Evolutionary conservation across 2,329 filamentous ascomycete genomes (phyloP), one percentile per base, ranked within the genome.

Genomic region (Aspergillus neoniger): DNA sequence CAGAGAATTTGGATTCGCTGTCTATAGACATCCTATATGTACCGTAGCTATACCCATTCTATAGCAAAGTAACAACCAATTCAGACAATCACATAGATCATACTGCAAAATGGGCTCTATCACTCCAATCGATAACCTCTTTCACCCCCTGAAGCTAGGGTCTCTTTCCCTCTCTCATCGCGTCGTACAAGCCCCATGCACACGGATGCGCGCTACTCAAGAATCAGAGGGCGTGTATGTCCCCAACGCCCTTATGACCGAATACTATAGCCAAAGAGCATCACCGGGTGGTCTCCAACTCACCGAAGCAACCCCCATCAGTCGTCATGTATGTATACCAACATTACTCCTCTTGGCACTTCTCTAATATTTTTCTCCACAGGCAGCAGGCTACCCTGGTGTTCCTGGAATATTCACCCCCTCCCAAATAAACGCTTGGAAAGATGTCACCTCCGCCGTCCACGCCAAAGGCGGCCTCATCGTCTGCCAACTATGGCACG

Each of bases 401-500:
- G 70, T 72, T 10, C 71, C 69, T 1, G 72, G 71, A 2, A 69
- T 74, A 14, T 76, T 70, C 62, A 69, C 70, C 14, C 12, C 61
- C 1, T 64, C 65, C 2, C 71, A 77, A 55, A 67, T 76, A 19
- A 63, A 67, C 5, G 69, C 67, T 23, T 73, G 75, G 74, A 73
- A 71, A 58, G 64, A 65, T 12, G 69, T 76, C 21, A 72, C 69
- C n/a, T 66, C 70, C 50, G 72, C 70, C 0, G 71, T 76, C 5
- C 73, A 76, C 49, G 63, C 67, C 4, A 72, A 73, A 28, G 72
- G 71, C 0, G 72, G 60, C 4, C 67, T 64, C 36, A 74, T 76
- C 28, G 69, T 69, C 43, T 72, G 70, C 57, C 75, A 78, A 41
- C 60, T 77, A 2, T 77, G 74, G 74, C 71, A 74, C 48, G 70